Evolutionary conservation across 2,329 filamentous ascomycete genomes (phyloP).

Genomic region (Cercospora sesami): DNA sequence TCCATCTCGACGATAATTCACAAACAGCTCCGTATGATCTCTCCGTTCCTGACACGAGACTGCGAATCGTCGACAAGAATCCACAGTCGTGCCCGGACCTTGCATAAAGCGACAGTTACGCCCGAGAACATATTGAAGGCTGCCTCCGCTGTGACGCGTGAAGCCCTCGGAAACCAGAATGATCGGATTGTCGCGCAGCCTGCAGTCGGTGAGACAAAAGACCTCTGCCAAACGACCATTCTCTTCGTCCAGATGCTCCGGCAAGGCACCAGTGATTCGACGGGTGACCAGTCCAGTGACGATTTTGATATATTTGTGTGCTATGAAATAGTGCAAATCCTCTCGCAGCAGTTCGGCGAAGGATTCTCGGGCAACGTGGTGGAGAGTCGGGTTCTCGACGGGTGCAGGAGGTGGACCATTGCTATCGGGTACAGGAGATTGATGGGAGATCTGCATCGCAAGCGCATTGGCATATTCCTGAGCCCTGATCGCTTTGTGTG

Average conservation of each 20-base stretch:
- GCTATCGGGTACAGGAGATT: slow-evolving; percentile 46
- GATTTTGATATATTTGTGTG: slow-evolving; percentile 65
- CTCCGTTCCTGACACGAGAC: slow-evolving; percentile 56
- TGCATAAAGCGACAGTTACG: slow-evolving; percentile 78
- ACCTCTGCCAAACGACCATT: slow-evolving; percentile 74
- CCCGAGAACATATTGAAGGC: slow-evolving; percentile 69
- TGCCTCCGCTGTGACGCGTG: slow-evolving; percentile 71
- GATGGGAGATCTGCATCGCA: slow-evolving; percentile 56
- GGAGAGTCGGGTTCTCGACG: slow-evolving; percentile 61
- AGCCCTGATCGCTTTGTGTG: slow-evolving; percentile 64
- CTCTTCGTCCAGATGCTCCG: slow-evolving; percentile 62
- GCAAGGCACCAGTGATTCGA: slow-evolving; percentile 65
- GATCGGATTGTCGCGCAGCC: slow-evolving; percentile 70
- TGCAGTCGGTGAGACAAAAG: slow-evolving; percentile 74
- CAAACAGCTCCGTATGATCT: slow-evolving; percentile 70
- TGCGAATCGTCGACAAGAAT: slow-evolving; percentile 24
- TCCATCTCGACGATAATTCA: slow-evolving; percentile 72
- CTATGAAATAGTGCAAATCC: slow-evolving; percentile 69
- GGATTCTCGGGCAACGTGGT: slow-evolving; percentile 59
- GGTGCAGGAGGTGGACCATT: slow-evolving; percentile 24
- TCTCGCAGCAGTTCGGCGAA: slow-evolving; percentile 65
- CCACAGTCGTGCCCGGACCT: slow-evolving; percentile 61
- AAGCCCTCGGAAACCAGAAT: slow-evolving; percentile 77
- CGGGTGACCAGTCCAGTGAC: slow-evolving; percentile 68
- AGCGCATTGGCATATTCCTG: slow-evolving; percentile 71